phyloP scores from a whole-genome alignment of 1,284 basidiomycete species.

The Cryptococcus sp. region DNA sequence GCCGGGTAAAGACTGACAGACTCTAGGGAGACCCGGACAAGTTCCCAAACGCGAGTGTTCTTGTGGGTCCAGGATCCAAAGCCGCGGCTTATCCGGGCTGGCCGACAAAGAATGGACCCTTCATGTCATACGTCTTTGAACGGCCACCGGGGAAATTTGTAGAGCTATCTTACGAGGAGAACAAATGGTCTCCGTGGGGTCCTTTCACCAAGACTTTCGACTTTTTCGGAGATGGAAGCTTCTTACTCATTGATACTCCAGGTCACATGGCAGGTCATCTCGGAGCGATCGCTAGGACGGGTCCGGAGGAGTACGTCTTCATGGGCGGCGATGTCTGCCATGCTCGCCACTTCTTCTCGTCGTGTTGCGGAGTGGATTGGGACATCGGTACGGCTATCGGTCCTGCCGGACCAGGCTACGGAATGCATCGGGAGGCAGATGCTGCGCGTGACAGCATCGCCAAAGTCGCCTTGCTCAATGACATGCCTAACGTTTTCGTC shows the following conservation, averaged over 20 bases:
- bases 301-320: not conserved
- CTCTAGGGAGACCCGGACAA: not conserved
- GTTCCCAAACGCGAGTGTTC: not conserved
- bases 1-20: not conserved
- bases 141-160: not conserved
- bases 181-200: not conserved
- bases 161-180: not conserved
- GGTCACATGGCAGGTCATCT: not conserved
- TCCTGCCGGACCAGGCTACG: not conserved
- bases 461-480: not conserved
- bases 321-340: conserved; percentile 1
- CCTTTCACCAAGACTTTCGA: not conserved
- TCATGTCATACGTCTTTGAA: not conserved
- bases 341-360: not conserved
- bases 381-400: not conserved
- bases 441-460: not conserved
- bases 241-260: not conserved
- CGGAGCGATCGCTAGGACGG: not conserved
- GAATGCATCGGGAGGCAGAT: not conserved
- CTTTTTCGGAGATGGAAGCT: not conserved
- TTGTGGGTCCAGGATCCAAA: not conserved
- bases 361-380: not conserved
- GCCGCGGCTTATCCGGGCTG: not conserved
- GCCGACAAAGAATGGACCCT: not conserved
- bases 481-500: not conserved